Conservation (phyloP, 768 basidiomycete species). For the Tremella mesenterica region DNA sequence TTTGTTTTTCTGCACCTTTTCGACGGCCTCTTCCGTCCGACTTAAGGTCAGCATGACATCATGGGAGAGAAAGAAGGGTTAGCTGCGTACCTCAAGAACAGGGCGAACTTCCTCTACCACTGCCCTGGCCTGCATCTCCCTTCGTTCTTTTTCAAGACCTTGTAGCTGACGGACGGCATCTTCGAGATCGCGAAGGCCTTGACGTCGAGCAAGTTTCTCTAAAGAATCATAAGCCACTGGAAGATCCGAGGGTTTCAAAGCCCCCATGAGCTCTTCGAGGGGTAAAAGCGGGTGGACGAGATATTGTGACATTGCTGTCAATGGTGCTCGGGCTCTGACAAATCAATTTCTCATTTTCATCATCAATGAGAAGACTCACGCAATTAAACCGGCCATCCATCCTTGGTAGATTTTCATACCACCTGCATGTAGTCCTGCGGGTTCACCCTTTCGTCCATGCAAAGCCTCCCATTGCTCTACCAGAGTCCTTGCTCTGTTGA, state of each 20-base stretch:
- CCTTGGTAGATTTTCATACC: slow-evolving; percentile 41
- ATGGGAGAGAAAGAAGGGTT: too few species aligned
- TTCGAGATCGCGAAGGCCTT: slow-evolving; percentile 12
- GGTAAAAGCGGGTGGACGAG: slow-evolving; percentile 14
- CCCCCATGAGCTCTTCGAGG: slow-evolving; percentile 16
- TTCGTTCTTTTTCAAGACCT: slow-evolving; percentile 21
- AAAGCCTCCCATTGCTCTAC: slow-evolving; percentile 28
- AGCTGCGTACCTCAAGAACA: slow-evolving; percentile 25
- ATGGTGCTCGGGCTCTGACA: slow-evolving; percentile 18
- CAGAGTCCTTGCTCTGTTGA: slow-evolving; percentile 56
- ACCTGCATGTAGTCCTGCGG: slow-evolving; percentile 12
- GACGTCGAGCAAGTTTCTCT: slow-evolving; percentile 12
- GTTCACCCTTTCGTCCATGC: slow-evolving; percentile 4
- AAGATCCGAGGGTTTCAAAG: slow-evolving; percentile 18
- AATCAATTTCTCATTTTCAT: not conserved
- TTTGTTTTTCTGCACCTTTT: not conserved
- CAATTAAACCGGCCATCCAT: slow-evolving; percentile 33
- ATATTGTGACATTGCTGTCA: slow-evolving; percentile 25
- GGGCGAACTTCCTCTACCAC: slow-evolving; percentile 32
- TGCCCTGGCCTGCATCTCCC: slow-evolving; percentile 16
- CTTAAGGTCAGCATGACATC: not conserved
- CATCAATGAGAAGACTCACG: slow-evolving; percentile 14
- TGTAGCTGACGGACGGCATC: slow-evolving; percentile 15
- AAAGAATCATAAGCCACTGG: slow-evolving; percentile 24
- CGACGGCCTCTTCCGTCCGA: not conserved